Evolutionary conservation across 2,329 filamentous ascomycete genomes (phyloP).

Genomic region (Xylaria arbuscula): DNA sequence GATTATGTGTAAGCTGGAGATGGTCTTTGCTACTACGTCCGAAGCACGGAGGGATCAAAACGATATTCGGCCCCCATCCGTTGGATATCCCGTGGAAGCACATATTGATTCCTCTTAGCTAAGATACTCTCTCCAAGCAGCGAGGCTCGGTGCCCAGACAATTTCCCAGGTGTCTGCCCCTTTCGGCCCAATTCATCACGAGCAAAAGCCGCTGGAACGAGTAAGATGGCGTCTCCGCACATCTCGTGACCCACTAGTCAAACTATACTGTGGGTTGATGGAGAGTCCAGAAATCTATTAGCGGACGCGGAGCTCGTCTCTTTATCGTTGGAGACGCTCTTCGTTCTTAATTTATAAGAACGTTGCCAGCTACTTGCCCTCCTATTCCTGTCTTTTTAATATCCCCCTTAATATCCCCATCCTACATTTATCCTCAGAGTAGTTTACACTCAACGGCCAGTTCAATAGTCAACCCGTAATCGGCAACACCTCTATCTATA

Average conservation of each 20-base stretch:
- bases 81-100: conserved; percentile 33
- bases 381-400: conserved; percentile 33
- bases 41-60: conserved; percentile 40
- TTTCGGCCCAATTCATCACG: conserved; percentile 56
- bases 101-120: conserved; percentile 30
- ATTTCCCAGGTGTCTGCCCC: conserved; percentile 37
- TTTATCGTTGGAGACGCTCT: conserved; percentile 50
- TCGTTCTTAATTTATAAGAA: conserved; percentile 31
- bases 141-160: conserved; percentile 34
- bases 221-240: conserved; percentile 45
- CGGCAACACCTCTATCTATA: background rate
- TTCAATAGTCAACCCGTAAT: background rate
- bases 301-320: conserved; percentile 49
- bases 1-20: conserved; percentile 33
- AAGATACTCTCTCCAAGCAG: conserved; percentile 25
- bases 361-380: conserved; percentile 25
- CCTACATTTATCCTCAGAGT: background rate
- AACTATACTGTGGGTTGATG: conserved; percentile 22
- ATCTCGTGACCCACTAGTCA: conserved; percentile 47
- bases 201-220: conserved; percentile 45
- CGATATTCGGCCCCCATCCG: conserved; percentile 35
- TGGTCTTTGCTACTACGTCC: conserved; percentile 18
- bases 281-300: conserved; percentile 48
- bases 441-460: background rate
- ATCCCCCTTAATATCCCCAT: conserved; percentile 12